phyloP scores from a whole-genome alignment of 2,329 filamentous ascomycete genomes.

The Colletotrichum sidae region DNA sequence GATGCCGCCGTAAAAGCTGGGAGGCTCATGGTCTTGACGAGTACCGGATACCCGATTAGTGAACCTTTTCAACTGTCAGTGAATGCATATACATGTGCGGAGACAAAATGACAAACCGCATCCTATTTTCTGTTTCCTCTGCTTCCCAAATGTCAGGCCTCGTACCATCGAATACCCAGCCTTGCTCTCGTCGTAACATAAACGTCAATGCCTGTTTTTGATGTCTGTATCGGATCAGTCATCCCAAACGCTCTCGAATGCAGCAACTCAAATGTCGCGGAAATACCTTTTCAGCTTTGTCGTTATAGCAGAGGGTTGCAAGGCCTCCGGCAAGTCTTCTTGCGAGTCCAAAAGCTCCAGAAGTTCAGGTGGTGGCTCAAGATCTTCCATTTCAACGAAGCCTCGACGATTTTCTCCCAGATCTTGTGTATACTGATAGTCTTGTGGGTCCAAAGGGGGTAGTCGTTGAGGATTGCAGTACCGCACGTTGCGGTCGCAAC shows the following conservation, averaged over 20 bases:
- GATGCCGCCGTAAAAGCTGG: constrained; percentile 55
- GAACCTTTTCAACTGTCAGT: constrained; percentile 43
- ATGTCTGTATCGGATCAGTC: constrained; percentile 45
- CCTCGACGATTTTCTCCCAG: constrained; percentile 8
- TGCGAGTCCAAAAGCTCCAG: constrained; percentile 43
- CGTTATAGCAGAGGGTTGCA: constrained; percentile 42
- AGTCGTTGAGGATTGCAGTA: constrained; percentile 53
- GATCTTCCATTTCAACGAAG: constrained; percentile 13
- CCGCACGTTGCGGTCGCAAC: constrained; percentile 42
- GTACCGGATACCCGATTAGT: constrained; percentile 48
- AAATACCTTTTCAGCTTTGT: constrained; percentile 42
- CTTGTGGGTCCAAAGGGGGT: constrained; percentile 33
- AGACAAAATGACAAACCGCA: constrained; percentile 33
- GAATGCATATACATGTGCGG: background rate
- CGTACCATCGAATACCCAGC: constrained; percentile 46
- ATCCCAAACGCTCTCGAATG: background rate
- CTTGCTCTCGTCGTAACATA: constrained; percentile 52
- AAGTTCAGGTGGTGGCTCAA: constrained; percentile 38
- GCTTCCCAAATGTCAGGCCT: constrained; percentile 50
- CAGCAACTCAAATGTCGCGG: background rate
- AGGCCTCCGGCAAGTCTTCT: constrained; percentile 43
- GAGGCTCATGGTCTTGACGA: constrained; percentile 45
- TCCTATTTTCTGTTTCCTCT: constrained; percentile 37
- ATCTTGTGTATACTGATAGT: constrained; percentile 3
- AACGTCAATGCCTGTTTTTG: constrained; percentile 58